phyloP scores from a whole-genome alignment of 2,329 filamentous ascomycete genomes.

The Fusarium anguioides region DNA sequence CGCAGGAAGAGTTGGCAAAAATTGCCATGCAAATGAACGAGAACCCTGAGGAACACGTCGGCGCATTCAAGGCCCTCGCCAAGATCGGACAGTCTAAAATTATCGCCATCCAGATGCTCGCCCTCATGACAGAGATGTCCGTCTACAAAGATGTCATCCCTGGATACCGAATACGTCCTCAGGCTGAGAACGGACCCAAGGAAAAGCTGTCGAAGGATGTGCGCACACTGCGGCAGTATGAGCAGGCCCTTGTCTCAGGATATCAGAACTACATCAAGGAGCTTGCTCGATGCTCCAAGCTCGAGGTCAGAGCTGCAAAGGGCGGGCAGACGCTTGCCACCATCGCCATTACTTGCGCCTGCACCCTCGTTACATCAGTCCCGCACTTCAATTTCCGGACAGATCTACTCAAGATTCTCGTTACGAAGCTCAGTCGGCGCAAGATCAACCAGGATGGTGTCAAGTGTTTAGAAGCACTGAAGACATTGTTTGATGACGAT shows the following conservation, averaged over 20 bases:
- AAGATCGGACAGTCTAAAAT: constrained; percentile 78
- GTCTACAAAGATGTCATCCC: constrained; percentile 97
- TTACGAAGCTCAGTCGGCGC: constrained; percentile 81
- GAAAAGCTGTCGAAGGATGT: constrained; percentile 94
- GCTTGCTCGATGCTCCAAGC: constrained; percentile 74
- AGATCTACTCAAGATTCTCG: constrained; percentile 87
- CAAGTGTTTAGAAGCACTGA: constrained; percentile 81
- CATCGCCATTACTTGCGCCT: constrained; percentile 87
- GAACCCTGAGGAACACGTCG: constrained; percentile 89
- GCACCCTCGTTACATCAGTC: constrained; percentile 80
- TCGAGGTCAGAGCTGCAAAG: constrained; percentile 54
- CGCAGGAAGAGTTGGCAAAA: constrained; percentile 92
- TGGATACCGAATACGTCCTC: constrained; percentile 90
- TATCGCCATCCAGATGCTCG: constrained; percentile 83
- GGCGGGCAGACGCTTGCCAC: constrained; percentile 68
- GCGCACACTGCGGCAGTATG: constrained; percentile 81
- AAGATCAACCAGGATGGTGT: constrained; percentile 78
- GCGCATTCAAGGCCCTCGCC: constrained; percentile 80
- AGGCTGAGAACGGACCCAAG: constrained; percentile 77
- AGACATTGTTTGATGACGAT: constrained; percentile 85
- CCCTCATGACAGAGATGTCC: constrained; percentile 85
- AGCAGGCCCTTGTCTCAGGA: constrained; percentile 85
- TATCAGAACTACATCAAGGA: constrained; percentile 88
- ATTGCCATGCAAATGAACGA: constrained; percentile 86
- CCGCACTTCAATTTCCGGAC: constrained; percentile 97